These are phyloP conservation scores for Adansonia grandidieri DNA, from an alignment of 441 rosid genomes.

Conservation along the genomic window DNA sequence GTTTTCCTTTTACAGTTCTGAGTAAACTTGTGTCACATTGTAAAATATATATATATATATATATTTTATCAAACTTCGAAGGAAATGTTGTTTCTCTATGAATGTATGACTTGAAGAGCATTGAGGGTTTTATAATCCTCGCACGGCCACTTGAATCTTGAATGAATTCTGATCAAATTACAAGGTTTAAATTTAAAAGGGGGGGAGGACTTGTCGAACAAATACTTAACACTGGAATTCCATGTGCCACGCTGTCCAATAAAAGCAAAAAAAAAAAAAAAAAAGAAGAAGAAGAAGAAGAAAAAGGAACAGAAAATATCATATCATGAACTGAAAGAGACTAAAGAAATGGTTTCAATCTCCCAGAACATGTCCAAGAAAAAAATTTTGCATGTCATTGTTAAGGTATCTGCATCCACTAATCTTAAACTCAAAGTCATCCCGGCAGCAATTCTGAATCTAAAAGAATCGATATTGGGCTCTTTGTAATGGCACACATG, in stretches of 20 bases:
- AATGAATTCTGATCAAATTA: neutral
- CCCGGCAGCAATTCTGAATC: neutral
- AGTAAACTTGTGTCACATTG: neutral
- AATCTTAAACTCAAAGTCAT: slow-evolving; percentile 13
- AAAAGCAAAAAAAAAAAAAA: neutral
- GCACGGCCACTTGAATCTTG: neutral
- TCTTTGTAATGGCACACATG: neutral
- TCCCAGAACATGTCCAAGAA: neutral
- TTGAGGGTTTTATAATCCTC: neutral
- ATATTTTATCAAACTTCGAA: neutral
- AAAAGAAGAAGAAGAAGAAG: neutral
- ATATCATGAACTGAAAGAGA: neutral
- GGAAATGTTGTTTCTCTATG: neutral
- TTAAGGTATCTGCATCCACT: neutral
- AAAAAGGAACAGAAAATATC: neutral
- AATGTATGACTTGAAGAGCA: neutral
- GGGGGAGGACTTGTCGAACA: neutral
- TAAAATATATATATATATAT: neutral
- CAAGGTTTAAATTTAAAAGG: neutral
- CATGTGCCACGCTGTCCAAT: neutral
- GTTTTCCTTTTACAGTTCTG: too few relatives aligned
- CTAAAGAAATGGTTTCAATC: neutral
- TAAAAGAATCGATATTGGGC: neutral
- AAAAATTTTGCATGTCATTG: neutral
- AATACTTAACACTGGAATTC: neutral